Base-by-base conservation (phyloP, 495 filamentous ascomycete species). In the Alectoria sarmentosa region DNA sequence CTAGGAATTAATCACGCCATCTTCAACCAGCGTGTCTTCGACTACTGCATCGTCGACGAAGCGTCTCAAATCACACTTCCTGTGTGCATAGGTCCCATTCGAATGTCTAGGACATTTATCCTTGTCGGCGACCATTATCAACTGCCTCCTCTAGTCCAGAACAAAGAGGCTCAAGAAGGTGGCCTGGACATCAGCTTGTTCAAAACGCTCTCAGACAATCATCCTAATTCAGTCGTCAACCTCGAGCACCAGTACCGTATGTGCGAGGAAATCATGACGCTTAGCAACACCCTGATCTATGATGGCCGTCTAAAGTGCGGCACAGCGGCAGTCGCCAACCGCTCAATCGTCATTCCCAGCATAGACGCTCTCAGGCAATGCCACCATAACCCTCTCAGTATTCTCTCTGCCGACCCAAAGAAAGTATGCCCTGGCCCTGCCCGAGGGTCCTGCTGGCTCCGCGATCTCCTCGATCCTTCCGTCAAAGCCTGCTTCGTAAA, bases 41-140 rank as follows among this genome's bases (percentile, higher is more conserved):
- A 98, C 76, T 96, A 96, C 73, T 98, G 94, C 69, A 96, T 98
- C 66, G 91, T 98, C 3, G 94, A 98, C 69, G 94, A 98, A 75
- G 94, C 94, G 0, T 96, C 92, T 11, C 94, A 98, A 71, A 96
- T 98, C 75, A 98, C 94, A 4, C 80, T 98, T 30, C 94, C 94
- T 0, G 90, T 95, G 23, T 96, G 94, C 67, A 75, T 98, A 4
- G 94, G 94, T 0, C 94, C 94, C 0, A 94, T 98, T 67, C 86
- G 92, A 34, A 90, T 96, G 83, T 91, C 94, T 21, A 84, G 83
- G n/a, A 95, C 86, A 1, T 98, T 98, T 71, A 88, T 98, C 56
- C 83, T 98, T 1, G 94, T 98, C 8, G 94, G 94, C 38, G 94
- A 98, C 73, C 94, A 98, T 74, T 91, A 91, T 71, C 94, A 98